Base-by-base conservation (phyloP, 2,329 filamentous ascomycete genomes). In the Penicillium corylophilum region DNA sequence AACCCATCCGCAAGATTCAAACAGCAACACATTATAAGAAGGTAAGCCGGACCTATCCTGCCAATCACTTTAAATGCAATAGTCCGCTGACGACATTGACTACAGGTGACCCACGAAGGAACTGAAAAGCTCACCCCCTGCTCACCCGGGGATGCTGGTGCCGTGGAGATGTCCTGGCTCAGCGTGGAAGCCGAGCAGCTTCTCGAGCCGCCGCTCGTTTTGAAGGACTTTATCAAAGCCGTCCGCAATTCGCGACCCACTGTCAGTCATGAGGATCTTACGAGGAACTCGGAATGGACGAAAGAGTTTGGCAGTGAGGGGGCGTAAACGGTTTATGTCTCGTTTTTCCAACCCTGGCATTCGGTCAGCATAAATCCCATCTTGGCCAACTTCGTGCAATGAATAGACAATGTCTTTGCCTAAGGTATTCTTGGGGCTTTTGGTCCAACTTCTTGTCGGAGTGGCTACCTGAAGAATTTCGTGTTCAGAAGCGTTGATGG, bases 21-120 rank as follows among this genome's bases (percentile, higher is more conserved):
- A 95, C 92, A 57, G 93, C 94, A 16, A 99, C 94, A 47, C 94
- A 99, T 77, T 99, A 97, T 76, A 96, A 96, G 73, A 87, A 89
- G 77, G 93, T 93, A 78, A 45, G 69, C 62, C 41, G 15, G 22
- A 28, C 3, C 2, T 33, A 28, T 15, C 4, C 13, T n/a, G 15
- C 24, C 5, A 16, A 39, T 41, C 9, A n/a, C n/a, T 13, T 44
- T n/a, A 8, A 20, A 12, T 20, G 9, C 22, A 24, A 29, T 22
- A 13, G 2, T 23, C 49, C 3, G 40, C 36, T 41, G 35, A 38
- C 36, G 38, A 23, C 16, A 33, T 24, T 48, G 18, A 20, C 26
- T 36, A 46, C 61, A 93, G 88, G 85, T 95, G 28, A 81, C 81
- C 62, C 80, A 85, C 51, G 87, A 95, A 40, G 82, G 79, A 29